Percentiles rank a stretch among this genome's conserved stretches.
Evolutionary conservation across 2,329 filamentous ascomycete species (phyloP).

Genomic region (Fusarium miscanthi): DNA sequence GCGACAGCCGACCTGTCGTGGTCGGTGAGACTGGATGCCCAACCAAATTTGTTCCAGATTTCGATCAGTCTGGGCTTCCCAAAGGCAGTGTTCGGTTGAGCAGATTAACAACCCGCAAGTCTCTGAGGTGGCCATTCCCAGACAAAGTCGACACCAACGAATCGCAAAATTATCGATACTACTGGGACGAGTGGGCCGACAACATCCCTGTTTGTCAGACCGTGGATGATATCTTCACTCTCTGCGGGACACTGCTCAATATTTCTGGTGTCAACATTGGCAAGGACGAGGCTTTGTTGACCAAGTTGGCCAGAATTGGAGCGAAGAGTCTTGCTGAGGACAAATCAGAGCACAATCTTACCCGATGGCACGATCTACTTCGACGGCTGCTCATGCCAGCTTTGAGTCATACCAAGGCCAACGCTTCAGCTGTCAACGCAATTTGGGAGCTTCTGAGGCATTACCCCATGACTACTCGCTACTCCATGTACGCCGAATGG

Average conservation of each 20-base stretch:
- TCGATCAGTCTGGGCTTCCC: conserved; percentile 73
- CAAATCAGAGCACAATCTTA: conserved; percentile 73
- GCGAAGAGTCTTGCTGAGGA: conserved; percentile 78
- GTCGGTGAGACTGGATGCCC: conserved; percentile 50
- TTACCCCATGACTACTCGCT: conserved; percentile 81
- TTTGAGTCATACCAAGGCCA: conserved; percentile 85
- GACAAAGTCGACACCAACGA: conserved; percentile 82
- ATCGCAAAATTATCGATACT: conserved; percentile 86
- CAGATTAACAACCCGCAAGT: conserved; percentile 70
- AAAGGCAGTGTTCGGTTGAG: conserved; percentile 75
- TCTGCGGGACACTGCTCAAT: conserved; percentile 87
- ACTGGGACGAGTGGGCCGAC: conserved; percentile 97
- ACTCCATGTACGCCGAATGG: conserved; percentile 94
- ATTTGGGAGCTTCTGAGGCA: conserved; percentile 85
- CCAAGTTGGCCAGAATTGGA: conserved; percentile 88
- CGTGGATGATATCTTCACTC: conserved; percentile 88
- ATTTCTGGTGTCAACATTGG: conserved; percentile 90
- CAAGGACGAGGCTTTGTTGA: conserved; percentile 79
- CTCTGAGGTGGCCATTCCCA: conserved; percentile 84
- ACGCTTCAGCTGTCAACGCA: conserved; percentile 85
- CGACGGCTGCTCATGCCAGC: conserved; percentile 88
- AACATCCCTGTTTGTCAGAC: conserved; percentile 91
- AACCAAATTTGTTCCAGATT: conserved; percentile 58
- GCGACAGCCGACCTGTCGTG: conserved; percentile 56
- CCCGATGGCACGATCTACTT: conserved; percentile 86